Conservation (phyloP, 2,329 filamentous ascomycete genomes). For the Pestalotiopsis sp. region DNA sequence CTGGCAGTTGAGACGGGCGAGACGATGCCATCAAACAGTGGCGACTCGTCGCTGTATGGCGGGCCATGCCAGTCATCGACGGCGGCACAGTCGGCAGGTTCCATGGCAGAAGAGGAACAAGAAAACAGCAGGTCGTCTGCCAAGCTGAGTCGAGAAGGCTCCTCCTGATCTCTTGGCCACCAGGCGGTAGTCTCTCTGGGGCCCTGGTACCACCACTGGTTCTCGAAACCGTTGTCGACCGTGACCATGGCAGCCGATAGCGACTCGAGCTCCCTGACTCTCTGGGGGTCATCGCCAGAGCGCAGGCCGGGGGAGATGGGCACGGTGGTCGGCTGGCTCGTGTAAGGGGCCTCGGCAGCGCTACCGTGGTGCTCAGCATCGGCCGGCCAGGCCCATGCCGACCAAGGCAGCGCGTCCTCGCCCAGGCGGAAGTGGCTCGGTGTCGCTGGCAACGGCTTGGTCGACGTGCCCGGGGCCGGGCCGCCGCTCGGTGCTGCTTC, state of each 20-base stretch:
- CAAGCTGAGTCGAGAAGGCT: constrained; percentile 22
- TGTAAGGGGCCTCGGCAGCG: constrained; percentile 21
- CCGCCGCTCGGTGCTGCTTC: constrained; percentile 14
- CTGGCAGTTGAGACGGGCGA: constrained; percentile 40
- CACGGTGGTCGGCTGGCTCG: constrained; percentile 26
- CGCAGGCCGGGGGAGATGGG: constrained; percentile 24
- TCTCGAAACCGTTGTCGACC: constrained; percentile 61
- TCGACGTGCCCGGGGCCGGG: constrained; percentile 25
- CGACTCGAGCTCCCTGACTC: constrained; percentile 46
- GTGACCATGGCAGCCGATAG: constrained; percentile 58
- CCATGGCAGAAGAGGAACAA: constrained; percentile 20
- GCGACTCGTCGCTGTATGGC: constrained; percentile 15
- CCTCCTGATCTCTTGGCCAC: constrained; percentile 22
- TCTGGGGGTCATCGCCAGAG: constrained; percentile 36
- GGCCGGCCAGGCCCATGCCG: constrained; percentile 37
- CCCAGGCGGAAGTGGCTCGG: constrained; percentile 46
- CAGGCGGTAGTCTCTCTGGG: constrained; percentile 30
- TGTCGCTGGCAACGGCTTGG: constrained; percentile 46
- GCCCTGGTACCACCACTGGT: constrained; percentile 61
- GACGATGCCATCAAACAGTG: constrained; percentile 29
- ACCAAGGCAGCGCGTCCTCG: constrained; percentile 53
- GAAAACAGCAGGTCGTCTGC: constrained; percentile 29
- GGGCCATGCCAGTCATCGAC: constrained; percentile 16
- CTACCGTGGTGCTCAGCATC: constrained; percentile 30
- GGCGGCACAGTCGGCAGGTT: constrained; percentile 23